These are phyloP conservation scores for Sporopachydermia lactativora DNA, from an alignment of 805 yeast genomes.

Conservation along the genomic window DNA sequence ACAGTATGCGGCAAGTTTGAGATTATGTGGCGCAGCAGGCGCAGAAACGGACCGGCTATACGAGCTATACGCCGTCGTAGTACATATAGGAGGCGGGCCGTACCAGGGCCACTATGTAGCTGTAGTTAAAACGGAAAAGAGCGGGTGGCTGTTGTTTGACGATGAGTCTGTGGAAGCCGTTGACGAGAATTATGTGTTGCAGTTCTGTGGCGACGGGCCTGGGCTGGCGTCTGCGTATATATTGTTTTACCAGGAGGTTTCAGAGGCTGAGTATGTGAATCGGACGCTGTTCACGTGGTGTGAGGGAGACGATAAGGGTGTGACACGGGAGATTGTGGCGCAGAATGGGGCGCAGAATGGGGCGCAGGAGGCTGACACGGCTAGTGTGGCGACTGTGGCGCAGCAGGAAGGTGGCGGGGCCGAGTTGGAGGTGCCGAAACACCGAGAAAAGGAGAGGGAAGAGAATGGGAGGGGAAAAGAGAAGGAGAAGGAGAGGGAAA, in stretches of 20 bases:
- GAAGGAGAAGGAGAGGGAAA: not conserved
- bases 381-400: too few relatives aligned
- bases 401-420: too few relatives aligned
- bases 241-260: slow-evolving; percentile 59
- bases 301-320: not conserved
- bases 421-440: too few relatives aligned
- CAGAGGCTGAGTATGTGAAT: slow-evolving; percentile 22
- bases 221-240: slow-evolving; percentile 89
- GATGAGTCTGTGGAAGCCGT: slow-evolving; percentile 91
- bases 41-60: slow-evolving; percentile 43
- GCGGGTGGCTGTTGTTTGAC: slow-evolving; percentile 88
- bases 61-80: slow-evolving; percentile 75
- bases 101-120: slow-evolving; percentile 95
- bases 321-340: not conserved
- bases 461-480: not conserved
- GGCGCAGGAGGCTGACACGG: not conserved
- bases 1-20: slow-evolving; percentile 58
- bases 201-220: slow-evolving; percentile 78
- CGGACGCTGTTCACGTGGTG: slow-evolving; percentile 14
- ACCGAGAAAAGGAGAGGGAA: too few relatives aligned
- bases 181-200: slow-evolving; percentile 66
- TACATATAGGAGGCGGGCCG: slow-evolving; percentile 96
- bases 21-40: slow-evolving; percentile 47
- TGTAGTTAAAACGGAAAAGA: slow-evolving; percentile 58
- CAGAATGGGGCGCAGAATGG: not conserved